These are phyloP conservation scores for Aspergillus carbonarius DNA, from an alignment of 2,329 filamentous ascomycete species.

Conservation along the genomic window DNA sequence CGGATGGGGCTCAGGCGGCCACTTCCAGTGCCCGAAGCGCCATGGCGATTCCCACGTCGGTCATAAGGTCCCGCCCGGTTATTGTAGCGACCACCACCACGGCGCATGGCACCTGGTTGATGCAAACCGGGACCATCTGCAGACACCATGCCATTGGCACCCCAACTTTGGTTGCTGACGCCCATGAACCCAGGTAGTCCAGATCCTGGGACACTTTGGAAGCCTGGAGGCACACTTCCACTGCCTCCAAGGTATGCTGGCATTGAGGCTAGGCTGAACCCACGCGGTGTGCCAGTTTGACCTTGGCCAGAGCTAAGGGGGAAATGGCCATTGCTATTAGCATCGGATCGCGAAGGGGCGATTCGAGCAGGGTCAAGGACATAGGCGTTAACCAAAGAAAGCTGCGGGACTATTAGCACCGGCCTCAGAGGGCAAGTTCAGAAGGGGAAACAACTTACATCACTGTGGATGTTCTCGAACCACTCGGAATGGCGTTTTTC, in stretches of 20 bases:
- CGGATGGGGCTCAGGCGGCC: conserved; percentile 51
- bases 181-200: conserved; percentile 37
- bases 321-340: conserved; percentile 95
- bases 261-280: conserved; percentile 78
- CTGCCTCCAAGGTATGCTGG: conserved; percentile 58
- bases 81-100: conserved; percentile 62
- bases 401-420: conserved; percentile 54
- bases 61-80: conserved; percentile 73
- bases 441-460: conserved; percentile 59
- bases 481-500: conserved; percentile 94
- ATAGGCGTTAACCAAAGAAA: conserved; percentile 88
- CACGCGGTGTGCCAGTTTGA: conserved; percentile 80
- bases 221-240: conserved; percentile 39
- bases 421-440: background rate
- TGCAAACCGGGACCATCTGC: conserved; percentile 49
- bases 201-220: conserved; percentile 30
- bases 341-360: conserved; percentile 86
- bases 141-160: conserved; percentile 29
- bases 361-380: conserved; percentile 94
- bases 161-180: conserved; percentile 30
- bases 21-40: conserved; percentile 46
- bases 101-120: conserved; percentile 65
- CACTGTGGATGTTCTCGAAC: conserved; percentile 74
- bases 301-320: conserved; percentile 74
- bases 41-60: conserved; percentile 59